Evolutionary conservation across 208 protist genomes (phyloP).

Genomic region (Histomonas meleagridis): DNA sequence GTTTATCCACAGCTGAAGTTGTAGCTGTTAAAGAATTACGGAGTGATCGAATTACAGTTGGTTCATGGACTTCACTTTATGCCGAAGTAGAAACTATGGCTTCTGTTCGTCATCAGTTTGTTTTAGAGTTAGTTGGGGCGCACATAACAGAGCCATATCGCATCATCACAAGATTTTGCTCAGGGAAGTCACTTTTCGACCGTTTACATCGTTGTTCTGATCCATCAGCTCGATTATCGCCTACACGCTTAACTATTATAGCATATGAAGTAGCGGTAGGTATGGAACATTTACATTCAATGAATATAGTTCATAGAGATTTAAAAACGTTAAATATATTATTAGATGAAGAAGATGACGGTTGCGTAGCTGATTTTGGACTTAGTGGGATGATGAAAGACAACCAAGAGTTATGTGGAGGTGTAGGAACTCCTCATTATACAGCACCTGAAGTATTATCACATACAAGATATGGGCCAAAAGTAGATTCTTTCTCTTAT

Average conservation of each 20-base stretch:
- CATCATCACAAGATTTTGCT: background rate
- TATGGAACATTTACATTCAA: background rate
- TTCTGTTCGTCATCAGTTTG: background rate
- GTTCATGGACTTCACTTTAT: background rate
- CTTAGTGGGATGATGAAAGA: background rate
- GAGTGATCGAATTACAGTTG: background rate
- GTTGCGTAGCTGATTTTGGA: background rate
- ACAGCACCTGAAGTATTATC: slow-evolving; percentile 31
- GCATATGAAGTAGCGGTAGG: background rate
- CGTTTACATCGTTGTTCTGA: background rate
- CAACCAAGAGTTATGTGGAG: background rate
- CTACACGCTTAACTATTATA: background rate
- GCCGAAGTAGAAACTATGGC: background rate
- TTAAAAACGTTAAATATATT: slow-evolving; percentile 23
- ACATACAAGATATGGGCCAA: background rate
- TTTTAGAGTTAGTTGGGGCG: background rate
- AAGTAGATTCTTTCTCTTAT: background rate
- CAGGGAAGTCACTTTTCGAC: background rate
- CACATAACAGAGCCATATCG: background rate
- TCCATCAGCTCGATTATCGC: background rate
- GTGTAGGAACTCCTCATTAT: slow-evolving; percentile 36
- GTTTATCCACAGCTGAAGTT: slow-evolving; percentile 14
- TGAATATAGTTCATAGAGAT: slow-evolving; percentile 10
- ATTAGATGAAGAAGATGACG: background rate
- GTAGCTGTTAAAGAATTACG: slow-evolving; percentile 32